Percentiles rank a stretch among this genome's conserved stretches.
phyloP scores from a whole-genome alignment of 225 moss, liverwort and hornwort genomes.

The Sphagnum tenellum region DNA sequence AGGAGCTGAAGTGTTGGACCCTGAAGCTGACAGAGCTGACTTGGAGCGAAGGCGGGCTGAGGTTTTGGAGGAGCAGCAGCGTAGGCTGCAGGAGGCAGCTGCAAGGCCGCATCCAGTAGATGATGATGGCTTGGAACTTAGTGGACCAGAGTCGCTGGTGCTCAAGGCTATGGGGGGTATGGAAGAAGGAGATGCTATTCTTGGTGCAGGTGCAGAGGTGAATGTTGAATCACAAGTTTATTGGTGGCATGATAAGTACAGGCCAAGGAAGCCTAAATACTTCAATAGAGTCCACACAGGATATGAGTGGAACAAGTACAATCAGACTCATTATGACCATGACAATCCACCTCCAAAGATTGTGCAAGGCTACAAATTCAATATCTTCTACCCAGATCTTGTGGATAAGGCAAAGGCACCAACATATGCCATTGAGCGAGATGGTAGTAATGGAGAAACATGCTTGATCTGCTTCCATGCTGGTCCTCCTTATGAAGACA shows the following conservation, averaged over 20 bases:
- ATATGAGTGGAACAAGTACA: constrained; percentile 98
- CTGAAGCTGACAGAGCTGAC: constrained; percentile 78
- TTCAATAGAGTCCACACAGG: constrained; percentile 94
- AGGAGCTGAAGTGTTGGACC: constrained; percentile 68
- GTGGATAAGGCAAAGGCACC: constrained; percentile 88
- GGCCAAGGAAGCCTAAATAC: constrained; percentile 88
- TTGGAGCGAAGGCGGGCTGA: constrained; percentile 74
- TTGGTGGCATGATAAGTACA: constrained; percentile 98
- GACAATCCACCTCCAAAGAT: constrained; percentile 95
- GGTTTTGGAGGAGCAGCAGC: constrained; percentile 88
- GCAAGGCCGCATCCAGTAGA: constrained; percentile 42
- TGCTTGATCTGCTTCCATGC: constrained; percentile 89
- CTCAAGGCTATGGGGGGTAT: constrained; percentile 90
- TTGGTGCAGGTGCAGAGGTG: constrained; percentile 80
- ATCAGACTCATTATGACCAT: constrained; percentile 89
- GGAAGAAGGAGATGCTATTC: constrained; percentile 89
- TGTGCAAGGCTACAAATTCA: constrained; percentile 96
- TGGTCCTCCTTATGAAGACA: constrained; percentile 94
- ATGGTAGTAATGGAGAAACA: constrained; percentile 80
- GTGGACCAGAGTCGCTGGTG: constrained; percentile 67
- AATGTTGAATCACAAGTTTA: constrained; percentile 94
- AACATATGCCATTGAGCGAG: constrained; percentile 67
- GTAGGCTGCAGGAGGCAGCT: constrained; percentile 70
- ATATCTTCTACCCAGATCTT: constrained; percentile 91
- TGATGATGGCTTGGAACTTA: constrained; percentile 66